Base-by-base conservation (phyloP, 306 rosid species). In the Coriaria nepalensis region DNA sequence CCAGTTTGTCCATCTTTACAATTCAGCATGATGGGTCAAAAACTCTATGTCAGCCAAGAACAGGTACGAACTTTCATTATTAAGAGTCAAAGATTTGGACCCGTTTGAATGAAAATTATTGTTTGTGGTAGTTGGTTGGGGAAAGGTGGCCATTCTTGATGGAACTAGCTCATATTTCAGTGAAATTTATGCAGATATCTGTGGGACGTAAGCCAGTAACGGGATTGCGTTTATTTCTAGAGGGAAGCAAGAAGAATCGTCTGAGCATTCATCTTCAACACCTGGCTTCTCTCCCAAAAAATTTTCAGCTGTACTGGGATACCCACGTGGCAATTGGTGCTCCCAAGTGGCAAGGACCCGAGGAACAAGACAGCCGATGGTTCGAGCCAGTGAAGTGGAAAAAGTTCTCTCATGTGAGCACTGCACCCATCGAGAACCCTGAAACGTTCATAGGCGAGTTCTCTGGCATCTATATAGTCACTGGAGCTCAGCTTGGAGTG, bases 1-100 rank as follows among this genome's bases (percentile, higher is more conserved):
- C 96, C 96, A 47, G 88, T 83, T 57, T 88, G 94, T 67, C 96
- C 93, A 50, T 88, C 82, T 61, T 72, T 88, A 65, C 96, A 83
- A 40, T 88, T 88, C 76, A 88, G 96, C 68, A 74, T 88, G 55
- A 88, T 88, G 96, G 94, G 96, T 52, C 93, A 88, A 59, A 88
- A 88, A 50, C 86, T 88, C 41, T 72, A 83, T 34, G 78, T 88
- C 65, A 88, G 94, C 66, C 93, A 83, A 56, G 96, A 88, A 52
- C 96, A 88, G 93, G 96, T 83, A 65, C 35, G 57, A 33, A 5
- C 36, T 44, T 45, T 20, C 29, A 20, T 20, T 20, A 1, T 20
- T 20, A 20, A 20, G 29, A 20, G 29, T 20, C 29, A 1, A 20
- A 1, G 29, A 20, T 3, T 20, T 1, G 29, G 3, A 20, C 29